Percentiles rank a stretch among this genome's conserved stretches.
Evolutionary conservation across 495 filamentous ascomycete species (phyloP).

Genomic region (Astrocystis sublimbata): DNA sequence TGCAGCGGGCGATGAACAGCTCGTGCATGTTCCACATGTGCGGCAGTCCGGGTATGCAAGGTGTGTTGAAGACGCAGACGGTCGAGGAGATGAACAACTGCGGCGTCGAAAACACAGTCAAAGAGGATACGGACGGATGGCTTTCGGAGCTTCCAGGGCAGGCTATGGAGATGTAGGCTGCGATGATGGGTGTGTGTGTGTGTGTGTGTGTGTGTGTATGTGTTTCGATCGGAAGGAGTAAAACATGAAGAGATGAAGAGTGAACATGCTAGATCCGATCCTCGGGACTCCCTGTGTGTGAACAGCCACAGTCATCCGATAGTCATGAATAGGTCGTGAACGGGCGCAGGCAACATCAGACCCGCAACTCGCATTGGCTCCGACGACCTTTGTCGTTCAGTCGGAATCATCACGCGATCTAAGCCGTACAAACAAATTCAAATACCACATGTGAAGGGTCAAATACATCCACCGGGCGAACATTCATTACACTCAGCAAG

Average conservation of each 20-base stretch:
- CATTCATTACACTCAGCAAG: not conserved
- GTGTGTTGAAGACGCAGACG: constrained; percentile 44
- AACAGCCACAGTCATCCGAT: not conserved
- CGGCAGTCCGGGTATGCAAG: constrained; percentile 36
- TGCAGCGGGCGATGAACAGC: constrained; percentile 46
- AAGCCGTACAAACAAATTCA: not conserved
- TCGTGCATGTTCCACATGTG: constrained; percentile 47
- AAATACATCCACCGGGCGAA: not conserved
- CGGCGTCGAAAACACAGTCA: constrained; percentile 39
- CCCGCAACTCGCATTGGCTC: not conserved
- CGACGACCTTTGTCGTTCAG: not conserved
- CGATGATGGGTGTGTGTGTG: too few relatives aligned
- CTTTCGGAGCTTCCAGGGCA: constrained; percentile 30
- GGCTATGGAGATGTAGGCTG: constrained; percentile 17
- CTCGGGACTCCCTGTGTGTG: too few relatives aligned
- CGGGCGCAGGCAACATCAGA: not conserved
- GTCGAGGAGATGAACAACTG: constrained; percentile 47
- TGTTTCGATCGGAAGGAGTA: too few relatives aligned
- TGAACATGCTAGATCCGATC: too few relatives aligned
- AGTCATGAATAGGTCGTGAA: not conserved
- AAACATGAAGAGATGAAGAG: too few relatives aligned
- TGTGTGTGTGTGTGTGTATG: not conserved
- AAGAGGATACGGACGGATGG: constrained; percentile 45
- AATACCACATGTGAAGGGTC: not conserved
- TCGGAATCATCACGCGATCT: not conserved